Base-by-base conservation (phyloP, 495 filamentous ascomycete species). In the Xylaria castorea region DNA sequence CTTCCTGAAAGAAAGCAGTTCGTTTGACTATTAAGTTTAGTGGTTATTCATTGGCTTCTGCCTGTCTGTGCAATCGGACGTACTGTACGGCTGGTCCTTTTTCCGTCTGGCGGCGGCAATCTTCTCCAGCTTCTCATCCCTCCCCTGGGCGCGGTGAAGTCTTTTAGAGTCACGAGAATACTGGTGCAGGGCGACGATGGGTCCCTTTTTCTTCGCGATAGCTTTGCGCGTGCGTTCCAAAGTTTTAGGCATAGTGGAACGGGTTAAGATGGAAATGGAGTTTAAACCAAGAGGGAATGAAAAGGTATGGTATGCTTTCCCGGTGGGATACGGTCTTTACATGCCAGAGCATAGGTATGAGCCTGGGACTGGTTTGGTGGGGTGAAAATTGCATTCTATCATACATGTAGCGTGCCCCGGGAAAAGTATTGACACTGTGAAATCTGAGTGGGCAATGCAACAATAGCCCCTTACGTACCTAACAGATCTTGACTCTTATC, bases 201-300 rank as follows among this genome's bases (percentile, higher is more conserved):
- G 85, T 20, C 88, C 89, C 82, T 92, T 92, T 83, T 91, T 91
- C 84, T 95, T 95, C 27, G 89, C 80, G 62, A 97, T 92, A 71
- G 93, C 89, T 83, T 97, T 98, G 69, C 93, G 91, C 48, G 94
- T 91, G 76, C 94, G 97, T 62, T 88, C 81, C 18, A 97, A 79
- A 71, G 88, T 88, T 75, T 91, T 93, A 18, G 93, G 89, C 94
- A 97, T 97, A 32, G 75, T 83, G 81, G 57, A 20, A 55, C 16
- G 3, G 36, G 62, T 32, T n/a, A 51, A 48, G 18, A 12, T 57
- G 20, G 20, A 25, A 44, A 48, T 20, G 40, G 12, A 11, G 18
- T 36, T 70, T 20, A 46, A 32, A 57, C 5, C 7, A 22, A 65
- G 32, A 42, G 9, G 9, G 20, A 55, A 60, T 16, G 1, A 42